These are phyloP conservation scores for Pseudogymnoascus sp. DNA, from an alignment of 2,329 filamentous ascomycete genomes.

Conservation along the genomic window DNA sequence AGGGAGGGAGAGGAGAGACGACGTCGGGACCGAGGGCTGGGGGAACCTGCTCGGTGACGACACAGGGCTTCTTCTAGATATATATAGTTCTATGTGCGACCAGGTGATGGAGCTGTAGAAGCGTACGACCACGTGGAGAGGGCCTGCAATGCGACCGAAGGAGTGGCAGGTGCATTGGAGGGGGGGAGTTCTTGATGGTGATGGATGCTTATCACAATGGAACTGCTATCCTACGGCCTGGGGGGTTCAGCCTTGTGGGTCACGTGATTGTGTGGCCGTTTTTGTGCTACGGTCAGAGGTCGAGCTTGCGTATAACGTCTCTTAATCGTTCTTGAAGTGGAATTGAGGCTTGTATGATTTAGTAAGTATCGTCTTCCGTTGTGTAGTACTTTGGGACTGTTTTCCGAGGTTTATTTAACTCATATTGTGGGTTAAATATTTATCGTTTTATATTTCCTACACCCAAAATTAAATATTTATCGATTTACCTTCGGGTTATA, in stretches of 20 bases:
- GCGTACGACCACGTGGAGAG: not conserved
- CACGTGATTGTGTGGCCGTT: not conserved
- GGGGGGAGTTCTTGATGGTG: not conserved
- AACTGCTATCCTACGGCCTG: not conserved
- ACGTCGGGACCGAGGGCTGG: not conserved
- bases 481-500: not conserved
- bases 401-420: not conserved
- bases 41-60: not conserved
- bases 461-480: not conserved
- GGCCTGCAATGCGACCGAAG: not conserved
- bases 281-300: not conserved
- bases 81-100: not conserved
- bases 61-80: not conserved
- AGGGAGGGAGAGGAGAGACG: not conserved
- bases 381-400: not conserved
- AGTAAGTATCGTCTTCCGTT: not conserved
- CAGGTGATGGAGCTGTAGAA: not conserved
- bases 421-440: not conserved
- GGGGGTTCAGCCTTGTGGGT: not conserved
- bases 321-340: not conserved
- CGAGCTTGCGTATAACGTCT: not conserved
- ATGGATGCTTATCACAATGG: not conserved
- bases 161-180: not conserved
- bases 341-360: not conserved
- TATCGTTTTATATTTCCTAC: not conserved